These are phyloP conservation scores for Darksidea phi DNA, from an alignment of 495 filamentous ascomycete species.

Conservation along the genomic window DNA sequence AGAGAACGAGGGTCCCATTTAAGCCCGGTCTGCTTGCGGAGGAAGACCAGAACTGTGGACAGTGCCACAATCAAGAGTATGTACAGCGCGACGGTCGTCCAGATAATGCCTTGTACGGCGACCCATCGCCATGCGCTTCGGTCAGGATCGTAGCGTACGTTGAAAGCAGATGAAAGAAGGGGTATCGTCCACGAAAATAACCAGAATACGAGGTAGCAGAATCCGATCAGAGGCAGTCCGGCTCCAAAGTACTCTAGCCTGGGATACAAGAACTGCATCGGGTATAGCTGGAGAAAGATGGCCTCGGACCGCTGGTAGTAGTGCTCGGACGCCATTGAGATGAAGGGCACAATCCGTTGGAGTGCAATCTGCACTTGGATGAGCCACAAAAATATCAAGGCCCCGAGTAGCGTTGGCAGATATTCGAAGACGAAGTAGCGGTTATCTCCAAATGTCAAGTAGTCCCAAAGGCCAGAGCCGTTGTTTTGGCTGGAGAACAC, in stretches of 20 bases:
- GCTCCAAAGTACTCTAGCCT: slow-evolving; percentile 57
- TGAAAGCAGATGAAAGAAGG: slow-evolving; percentile 63
- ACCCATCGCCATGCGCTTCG: slow-evolving; percentile 69
- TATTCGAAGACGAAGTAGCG: slow-evolving; percentile 87
- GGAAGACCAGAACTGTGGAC: slow-evolving; percentile 51
- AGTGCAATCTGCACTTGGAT: slow-evolving; percentile 71
- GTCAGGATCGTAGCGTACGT: slow-evolving; percentile 52
- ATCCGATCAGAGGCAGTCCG: slow-evolving; percentile 55
- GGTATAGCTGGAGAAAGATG: slow-evolving; percentile 54
- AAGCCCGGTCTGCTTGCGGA: slow-evolving; percentile 64
- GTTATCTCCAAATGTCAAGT: slow-evolving; percentile 60
- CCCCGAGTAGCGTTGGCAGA: slow-evolving; percentile 74
- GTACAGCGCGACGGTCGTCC: slow-evolving; percentile 75
- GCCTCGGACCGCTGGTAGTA: slow-evolving; percentile 50
- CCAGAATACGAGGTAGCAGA: slow-evolving; percentile 60
- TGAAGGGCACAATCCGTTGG: slow-evolving; percentile 76
- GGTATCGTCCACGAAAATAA: slow-evolving; percentile 63
- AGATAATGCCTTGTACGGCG: slow-evolving; percentile 70
- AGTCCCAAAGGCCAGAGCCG: slow-evolving; percentile 64
- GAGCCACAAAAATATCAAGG: slow-evolving; percentile 69
- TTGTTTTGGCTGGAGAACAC: slow-evolving; percentile 58
- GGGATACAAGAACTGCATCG: slow-evolving; percentile 59
- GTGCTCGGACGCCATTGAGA: slow-evolving; percentile 63
- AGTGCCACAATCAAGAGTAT: slow-evolving; percentile 61
- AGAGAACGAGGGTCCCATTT: slow-evolving; percentile 82